phyloP scores from a whole-genome alignment of 345 rosid species.

The Geranium brycei region DNA sequence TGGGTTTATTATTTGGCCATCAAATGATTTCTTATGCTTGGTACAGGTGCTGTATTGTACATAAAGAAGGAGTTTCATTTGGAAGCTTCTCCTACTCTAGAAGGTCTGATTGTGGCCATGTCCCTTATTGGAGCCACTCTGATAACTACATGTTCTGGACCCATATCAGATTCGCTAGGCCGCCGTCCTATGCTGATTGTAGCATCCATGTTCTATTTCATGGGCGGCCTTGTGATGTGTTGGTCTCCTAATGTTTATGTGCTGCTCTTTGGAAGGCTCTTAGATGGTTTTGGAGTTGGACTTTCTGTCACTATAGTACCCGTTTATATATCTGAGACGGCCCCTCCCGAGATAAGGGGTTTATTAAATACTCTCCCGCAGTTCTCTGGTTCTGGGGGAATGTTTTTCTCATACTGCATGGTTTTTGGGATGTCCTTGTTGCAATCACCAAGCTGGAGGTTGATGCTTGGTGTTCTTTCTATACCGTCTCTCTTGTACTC shows the following conservation, averaged over 20 bases:
- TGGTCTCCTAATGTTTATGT: slow-evolving; percentile 90
- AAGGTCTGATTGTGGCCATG: slow-evolving; percentile 84
- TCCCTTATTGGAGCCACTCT: slow-evolving; percentile 89
- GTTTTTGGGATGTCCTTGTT: slow-evolving; percentile 57
- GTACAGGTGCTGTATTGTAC: slow-evolving; percentile 80
- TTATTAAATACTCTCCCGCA: slow-evolving; percentile 84
- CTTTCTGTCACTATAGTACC: slow-evolving; percentile 82
- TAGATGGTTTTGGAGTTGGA: slow-evolving; percentile 92
- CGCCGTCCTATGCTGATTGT: slow-evolving; percentile 81
- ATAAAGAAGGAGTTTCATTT: slow-evolving; percentile 72
- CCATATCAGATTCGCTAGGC: slow-evolving; percentile 66
- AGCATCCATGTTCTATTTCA: slow-evolving; percentile 57
- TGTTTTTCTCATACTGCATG: slow-evolving; percentile 30
- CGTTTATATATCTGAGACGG: slow-evolving; percentile 88
- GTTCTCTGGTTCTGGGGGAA: slow-evolving; percentile 84
- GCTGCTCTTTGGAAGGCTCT: slow-evolving; percentile 69
- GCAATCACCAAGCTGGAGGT: slow-evolving; percentile 74
- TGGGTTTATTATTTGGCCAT: background rate
- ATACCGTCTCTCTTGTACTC: slow-evolving; percentile 62
- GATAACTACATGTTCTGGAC: slow-evolving; percentile 80
- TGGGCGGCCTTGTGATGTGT: slow-evolving; percentile 71
- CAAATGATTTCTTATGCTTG: slow-evolving; percentile 2
- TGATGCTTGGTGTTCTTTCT: slow-evolving; percentile 92
- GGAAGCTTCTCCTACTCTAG: slow-evolving; percentile 57
- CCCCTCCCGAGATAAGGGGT: slow-evolving; percentile 91